Base-by-base conservation (phyloP, 139 green algal genomes). In the Astrephomene gubernaculifera region DNA sequence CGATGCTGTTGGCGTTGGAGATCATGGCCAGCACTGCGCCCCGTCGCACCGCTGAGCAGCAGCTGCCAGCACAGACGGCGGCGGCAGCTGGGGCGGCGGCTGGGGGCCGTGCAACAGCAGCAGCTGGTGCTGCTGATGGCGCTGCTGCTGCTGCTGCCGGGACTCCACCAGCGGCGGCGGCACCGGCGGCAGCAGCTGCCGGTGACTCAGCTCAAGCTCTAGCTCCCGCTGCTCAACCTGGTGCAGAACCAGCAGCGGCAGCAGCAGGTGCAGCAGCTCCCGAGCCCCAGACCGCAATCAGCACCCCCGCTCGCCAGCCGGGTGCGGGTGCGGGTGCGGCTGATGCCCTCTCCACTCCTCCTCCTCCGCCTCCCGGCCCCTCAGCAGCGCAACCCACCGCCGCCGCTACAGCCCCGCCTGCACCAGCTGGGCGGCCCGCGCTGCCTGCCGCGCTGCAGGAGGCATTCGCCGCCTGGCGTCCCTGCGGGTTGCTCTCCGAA, bases 1-100 rank as follows among this genome's bases (percentile, higher is more conserved):
- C 92, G 0, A 45, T 95, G 76, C 86, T 98, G 76, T 83, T 98
- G 63, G 61, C 95, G 38, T 83, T 98, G n/a, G 92, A 97, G 71
- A 76, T 89, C 3, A 67, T 97, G 41, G 78, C 85, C 8, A 89
- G 81, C 60, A 92, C 89, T 4, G 67, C 74, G 27, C 84, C 80
- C 52, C 43, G 53, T 2, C 60, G 53, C 33, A 22, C 19, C 25
- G 27, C 52, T 29, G n/a, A n/a, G 43, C 69, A 68, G 65, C 19
- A n/a, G 53, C 41, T 25, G 63, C 10, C 24, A 45, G 41, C 49
- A 27, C 41, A 60, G 0, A 31, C 43, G 38, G 78, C 63, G 17
- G 49, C 60, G 52, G 75, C 54, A 67, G 74, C 74, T 22, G 61
- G 25, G 31, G 84, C 61, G 8, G 21, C n/a, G 36, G 65, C 65